Evolutionary conservation across 768 basidiomycete species (phyloP).

Genomic region (Clitopilus passeckerianus): DNA sequence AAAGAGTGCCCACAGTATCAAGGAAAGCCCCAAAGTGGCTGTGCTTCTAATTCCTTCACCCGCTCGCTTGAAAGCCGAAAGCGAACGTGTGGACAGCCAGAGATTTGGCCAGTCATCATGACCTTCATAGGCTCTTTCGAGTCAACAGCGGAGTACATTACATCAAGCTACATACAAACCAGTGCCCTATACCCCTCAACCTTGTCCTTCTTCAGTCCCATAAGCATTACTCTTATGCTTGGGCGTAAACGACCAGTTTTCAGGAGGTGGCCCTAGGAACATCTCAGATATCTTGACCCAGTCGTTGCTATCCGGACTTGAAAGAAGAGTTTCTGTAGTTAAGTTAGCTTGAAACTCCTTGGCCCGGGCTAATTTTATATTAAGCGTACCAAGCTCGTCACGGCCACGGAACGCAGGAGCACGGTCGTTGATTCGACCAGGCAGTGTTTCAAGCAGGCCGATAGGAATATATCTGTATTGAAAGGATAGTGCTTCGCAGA

Average conservation of each 20-base stretch:
- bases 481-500: constrained; percentile 94
- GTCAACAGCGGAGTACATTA: no score
- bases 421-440: constrained; percentile 84
- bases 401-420: constrained; percentile 85
- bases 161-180: no score
- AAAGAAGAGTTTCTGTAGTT: constrained; percentile 72
- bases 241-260: constrained; percentile 79
- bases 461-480: constrained; percentile 95
- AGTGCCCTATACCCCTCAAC: constrained; percentile 15
- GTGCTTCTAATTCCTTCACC: not conserved
- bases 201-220: constrained; percentile 58
- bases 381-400: constrained; percentile 72
- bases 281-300: constrained; percentile 95
- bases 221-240: constrained; percentile 93
- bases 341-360: not conserved
- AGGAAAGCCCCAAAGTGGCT: not conserved
- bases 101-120: no score
- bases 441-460: constrained; percentile 81
- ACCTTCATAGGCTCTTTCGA: no score
- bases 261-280: constrained; percentile 87
- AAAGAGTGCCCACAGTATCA: not conserved
- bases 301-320: constrained; percentile 73
- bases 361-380: not conserved
- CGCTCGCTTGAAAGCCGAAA: no score
- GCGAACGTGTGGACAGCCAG: no score